These are phyloP conservation scores for Leptodermis oblonga DNA, from an alignment of 257 asterid species.

Conservation along the genomic window DNA sequence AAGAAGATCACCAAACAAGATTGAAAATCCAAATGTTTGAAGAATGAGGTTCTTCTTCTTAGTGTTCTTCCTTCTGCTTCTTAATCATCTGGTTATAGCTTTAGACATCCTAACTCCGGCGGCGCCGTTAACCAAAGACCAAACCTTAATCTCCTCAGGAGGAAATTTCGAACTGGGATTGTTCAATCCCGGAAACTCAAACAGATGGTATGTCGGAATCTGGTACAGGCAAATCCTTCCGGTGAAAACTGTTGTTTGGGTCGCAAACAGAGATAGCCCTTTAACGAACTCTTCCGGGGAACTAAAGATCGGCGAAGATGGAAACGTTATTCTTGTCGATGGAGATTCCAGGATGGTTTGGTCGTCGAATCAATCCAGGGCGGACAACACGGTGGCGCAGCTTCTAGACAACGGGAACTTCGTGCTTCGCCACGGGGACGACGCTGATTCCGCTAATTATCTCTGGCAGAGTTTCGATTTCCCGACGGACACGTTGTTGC, in stretches of 20 bases:
- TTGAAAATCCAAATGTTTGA: constrained; percentile 8
- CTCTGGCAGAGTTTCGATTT: constrained; percentile 74
- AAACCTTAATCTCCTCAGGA: constrained; percentile 23
- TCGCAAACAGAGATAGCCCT: constrained; percentile 74
- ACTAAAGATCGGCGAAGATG: constrained; percentile 44
- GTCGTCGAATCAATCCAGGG: constrained; percentile 44
- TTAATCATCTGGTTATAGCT: constrained; percentile 13
- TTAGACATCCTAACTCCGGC: constrained; percentile 25
- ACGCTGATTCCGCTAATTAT: constrained; percentile 24
- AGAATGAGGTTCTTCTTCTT: constrained; percentile 20
- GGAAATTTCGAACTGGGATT: constrained; percentile 34
- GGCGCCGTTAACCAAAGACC: constrained; percentile 21
- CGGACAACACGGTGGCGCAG: constrained; percentile 35
- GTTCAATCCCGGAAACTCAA: constrained; percentile 27
- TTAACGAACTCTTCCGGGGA: constrained; percentile 45
- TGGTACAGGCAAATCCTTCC: constrained; percentile 30
- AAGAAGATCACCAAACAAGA: constrained; percentile 4
- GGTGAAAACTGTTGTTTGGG: constrained; percentile 60
- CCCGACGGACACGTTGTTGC: constrained; percentile 77
- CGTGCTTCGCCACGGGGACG: constrained; percentile 39
- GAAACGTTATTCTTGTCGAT: constrained; percentile 41
- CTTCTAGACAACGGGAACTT: constrained; percentile 62
- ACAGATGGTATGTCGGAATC: constrained; percentile 35
- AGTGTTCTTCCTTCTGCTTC: constrained; percentile 5
- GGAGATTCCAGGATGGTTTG: constrained; percentile 36